Evolutionary conservation across 2,329 filamentous ascomycete species (phyloP).

Genomic region (Mariannaea elegans): DNA sequence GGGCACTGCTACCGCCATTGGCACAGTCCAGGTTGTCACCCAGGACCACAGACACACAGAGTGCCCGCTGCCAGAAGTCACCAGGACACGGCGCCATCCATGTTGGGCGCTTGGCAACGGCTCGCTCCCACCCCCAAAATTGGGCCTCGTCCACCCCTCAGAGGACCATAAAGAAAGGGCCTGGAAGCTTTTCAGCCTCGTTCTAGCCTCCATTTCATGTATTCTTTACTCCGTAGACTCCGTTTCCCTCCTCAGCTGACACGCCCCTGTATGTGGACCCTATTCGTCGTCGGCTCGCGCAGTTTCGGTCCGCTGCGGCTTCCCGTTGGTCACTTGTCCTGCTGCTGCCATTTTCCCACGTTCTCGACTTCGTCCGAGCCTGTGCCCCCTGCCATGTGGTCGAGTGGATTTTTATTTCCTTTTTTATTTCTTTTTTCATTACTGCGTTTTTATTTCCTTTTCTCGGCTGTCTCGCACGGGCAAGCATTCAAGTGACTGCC

Average conservation of each 20-base stretch:
- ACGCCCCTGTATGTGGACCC: conserved; percentile 1
- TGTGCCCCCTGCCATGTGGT: conserved; percentile 5
- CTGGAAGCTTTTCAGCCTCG: conserved; percentile 22
- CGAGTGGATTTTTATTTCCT: conserved; percentile 3
- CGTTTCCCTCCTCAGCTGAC: not conserved
- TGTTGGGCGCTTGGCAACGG: conserved; percentile 17
- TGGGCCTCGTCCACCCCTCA: not conserved
- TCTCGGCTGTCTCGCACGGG: not conserved
- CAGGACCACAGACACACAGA: not conserved
- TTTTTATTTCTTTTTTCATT: not conserved
- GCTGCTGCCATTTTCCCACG: not conserved
- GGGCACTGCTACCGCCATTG: too few relatives aligned
- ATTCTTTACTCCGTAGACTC: not conserved
- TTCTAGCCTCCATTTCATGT: conserved; percentile 15
- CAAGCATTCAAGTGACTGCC: not conserved
- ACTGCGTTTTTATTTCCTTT: not conserved
- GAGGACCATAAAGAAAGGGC: conserved; percentile 6
- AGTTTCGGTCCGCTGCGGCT: conserved; percentile 18
- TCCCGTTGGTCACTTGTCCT: conserved; percentile 10
- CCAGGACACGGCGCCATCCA: not conserved
- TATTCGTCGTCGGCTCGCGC: not conserved
- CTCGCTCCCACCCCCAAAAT: not conserved
- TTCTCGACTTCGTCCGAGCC: conserved; percentile 1
- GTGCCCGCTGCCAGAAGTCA: not conserved
- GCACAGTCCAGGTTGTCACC: too few relatives aligned